These are phyloP conservation scores for Fusarium sp. DNA, from an alignment of 2,329 filamentous ascomycete species.

Conservation along the genomic window DNA sequence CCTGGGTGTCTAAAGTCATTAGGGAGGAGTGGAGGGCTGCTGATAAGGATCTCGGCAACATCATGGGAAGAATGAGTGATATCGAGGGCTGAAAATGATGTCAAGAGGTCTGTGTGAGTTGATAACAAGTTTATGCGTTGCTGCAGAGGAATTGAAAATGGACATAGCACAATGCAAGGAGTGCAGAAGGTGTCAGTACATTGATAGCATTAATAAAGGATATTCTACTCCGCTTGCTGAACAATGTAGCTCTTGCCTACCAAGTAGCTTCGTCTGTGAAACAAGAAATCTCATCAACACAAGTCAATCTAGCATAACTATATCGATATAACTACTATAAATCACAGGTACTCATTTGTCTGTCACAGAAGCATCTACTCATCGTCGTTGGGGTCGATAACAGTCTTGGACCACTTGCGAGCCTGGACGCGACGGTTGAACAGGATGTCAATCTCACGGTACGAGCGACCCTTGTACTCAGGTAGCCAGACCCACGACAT, in stretches of 20 bases:
- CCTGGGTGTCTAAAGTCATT: neutral
- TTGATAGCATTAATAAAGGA: no score
- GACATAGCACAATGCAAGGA: no score
- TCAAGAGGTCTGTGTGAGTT: fast-evolving
- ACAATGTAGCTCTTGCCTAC: no score
- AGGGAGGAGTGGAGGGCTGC: neutral
- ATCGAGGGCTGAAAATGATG: neutral
- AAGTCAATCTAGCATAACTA: neutral
- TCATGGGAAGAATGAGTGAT: neutral
- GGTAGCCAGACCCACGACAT: neutral
- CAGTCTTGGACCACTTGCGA: neutral
- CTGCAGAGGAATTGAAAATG: neutral
- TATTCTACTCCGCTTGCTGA: no score
- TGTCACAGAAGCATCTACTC: neutral
- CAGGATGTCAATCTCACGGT: neutral
- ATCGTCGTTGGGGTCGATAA: neutral
- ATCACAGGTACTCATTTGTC: neutral
- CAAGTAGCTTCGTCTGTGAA: neutral
- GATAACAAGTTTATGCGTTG: neutral
- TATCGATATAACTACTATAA: neutral
- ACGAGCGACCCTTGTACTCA: neutral
- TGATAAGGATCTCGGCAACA: neutral
- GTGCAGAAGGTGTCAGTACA: no score
- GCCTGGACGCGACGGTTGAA: neutral
- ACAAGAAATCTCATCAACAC: neutral